Evolutionary conservation across 1,284 basidiomycete species (phyloP).

Genomic region (Hymenochaete sp.): DNA sequence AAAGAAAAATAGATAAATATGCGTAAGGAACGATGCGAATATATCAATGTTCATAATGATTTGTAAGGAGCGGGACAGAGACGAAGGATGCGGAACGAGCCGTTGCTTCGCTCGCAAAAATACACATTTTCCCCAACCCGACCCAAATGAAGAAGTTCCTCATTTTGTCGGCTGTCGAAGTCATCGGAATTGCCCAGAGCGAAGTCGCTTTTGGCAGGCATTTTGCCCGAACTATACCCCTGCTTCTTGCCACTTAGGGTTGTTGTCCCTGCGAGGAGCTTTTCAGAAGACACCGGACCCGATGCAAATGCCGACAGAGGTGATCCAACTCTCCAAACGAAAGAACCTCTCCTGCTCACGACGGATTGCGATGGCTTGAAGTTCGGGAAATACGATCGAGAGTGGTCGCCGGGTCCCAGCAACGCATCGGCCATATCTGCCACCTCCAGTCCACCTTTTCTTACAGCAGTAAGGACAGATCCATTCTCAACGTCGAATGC

Average conservation of each 20-base stretch:
- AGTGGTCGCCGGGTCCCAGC: constrained; percentile 66
- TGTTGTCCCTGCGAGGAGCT: constrained; percentile 31
- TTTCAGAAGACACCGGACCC: constrained; percentile 28
- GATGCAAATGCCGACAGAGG: constrained; percentile 41
- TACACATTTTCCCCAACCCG: constrained; percentile 67
- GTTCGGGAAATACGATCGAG: constrained; percentile 56
- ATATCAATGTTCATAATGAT: constrained; percentile 3
- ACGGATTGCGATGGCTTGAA: constrained; percentile 52
- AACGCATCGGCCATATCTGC: constrained; percentile 70
- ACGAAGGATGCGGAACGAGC: constrained; percentile 65
- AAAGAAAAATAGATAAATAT: constrained; percentile 5
- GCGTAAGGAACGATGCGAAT: constrained; percentile 1
- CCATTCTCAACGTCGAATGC: constrained; percentile 66
- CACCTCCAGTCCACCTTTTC: constrained; percentile 72
- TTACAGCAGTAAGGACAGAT: constrained; percentile 70
- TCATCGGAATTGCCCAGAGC: constrained; percentile 41
- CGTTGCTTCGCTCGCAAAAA: constrained; percentile 65
- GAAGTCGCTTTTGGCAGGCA: constrained; percentile 44
- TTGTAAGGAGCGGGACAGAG: constrained; percentile 48
- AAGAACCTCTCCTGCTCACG: constrained; percentile 59
- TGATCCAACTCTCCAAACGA: constrained; percentile 71
- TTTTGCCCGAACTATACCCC: constrained; percentile 40
- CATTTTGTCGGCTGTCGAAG: constrained; percentile 37
- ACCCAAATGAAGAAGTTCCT: constrained; percentile 71
- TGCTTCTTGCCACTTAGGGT: constrained; percentile 37